These are phyloP conservation scores for Brassica incana DNA, from an alignment of 345 rosid genomes.

Conservation along the genomic window DNA sequence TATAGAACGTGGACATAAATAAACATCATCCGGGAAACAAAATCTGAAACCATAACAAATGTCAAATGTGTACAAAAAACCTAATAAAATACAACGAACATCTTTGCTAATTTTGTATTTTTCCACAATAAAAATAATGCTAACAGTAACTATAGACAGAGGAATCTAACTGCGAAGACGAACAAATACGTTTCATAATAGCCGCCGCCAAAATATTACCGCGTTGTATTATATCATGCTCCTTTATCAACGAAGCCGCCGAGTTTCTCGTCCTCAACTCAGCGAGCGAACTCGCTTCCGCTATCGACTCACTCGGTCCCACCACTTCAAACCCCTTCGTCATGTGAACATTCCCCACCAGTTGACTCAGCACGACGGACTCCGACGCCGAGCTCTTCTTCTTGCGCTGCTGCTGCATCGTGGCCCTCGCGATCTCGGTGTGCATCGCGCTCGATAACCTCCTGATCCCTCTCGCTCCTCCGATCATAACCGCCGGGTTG, in stretches of 20 bases:
- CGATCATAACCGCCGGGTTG: slow-evolving; percentile 62
- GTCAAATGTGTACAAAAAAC: slow-evolving; percentile 35
- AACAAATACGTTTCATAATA: slow-evolving; percentile 68
- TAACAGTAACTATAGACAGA: slow-evolving; percentile 73
- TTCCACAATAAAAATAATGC: not conserved
- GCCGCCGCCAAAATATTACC: slow-evolving; percentile 36
- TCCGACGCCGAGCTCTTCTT: slow-evolving; percentile 55
- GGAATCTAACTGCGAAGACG: slow-evolving; percentile 51
- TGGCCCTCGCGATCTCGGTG: slow-evolving; percentile 65
- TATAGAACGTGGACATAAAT: slow-evolving; percentile 30
- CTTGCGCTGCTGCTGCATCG: slow-evolving; percentile 64
- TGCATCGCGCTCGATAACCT: slow-evolving; percentile 62
- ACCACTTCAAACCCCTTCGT: slow-evolving; percentile 53
- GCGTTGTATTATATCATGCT: slow-evolving; percentile 40
- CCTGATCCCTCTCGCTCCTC: slow-evolving; percentile 76
- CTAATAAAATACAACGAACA: not conserved
- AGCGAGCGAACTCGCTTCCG: slow-evolving; percentile 52
- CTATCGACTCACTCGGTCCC: slow-evolving; percentile 40
- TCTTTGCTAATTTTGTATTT: not conserved
- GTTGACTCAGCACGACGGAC: slow-evolving; percentile 62
- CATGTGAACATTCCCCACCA: slow-evolving; percentile 51
- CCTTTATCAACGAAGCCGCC: slow-evolving; percentile 26
- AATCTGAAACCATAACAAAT: slow-evolving; percentile 25
- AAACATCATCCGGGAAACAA: slow-evolving; percentile 17
- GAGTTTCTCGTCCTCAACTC: slow-evolving; percentile 38